Evolutionary conservation across 2,329 filamentous ascomycete species (phyloP), one percentile per base, ranked within the genome.

Genomic region (Penicillium sp.): DNA sequence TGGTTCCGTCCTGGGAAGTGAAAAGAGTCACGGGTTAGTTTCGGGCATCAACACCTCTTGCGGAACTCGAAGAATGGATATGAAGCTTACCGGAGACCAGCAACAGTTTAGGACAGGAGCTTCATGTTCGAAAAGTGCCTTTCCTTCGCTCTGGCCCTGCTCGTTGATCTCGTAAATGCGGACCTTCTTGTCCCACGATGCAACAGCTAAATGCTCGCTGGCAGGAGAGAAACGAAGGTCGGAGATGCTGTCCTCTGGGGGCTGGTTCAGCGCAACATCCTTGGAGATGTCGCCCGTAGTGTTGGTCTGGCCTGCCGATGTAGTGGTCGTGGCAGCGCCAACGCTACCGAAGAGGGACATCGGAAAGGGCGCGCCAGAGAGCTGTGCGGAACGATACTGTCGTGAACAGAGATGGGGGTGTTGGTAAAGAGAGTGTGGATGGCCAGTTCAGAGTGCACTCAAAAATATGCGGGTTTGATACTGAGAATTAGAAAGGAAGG

Each of bases 101-200:
- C 92, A 89, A 64, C 89, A 89, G 73, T 87, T 90, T 61, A 99
- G 80, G 3, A 96, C 93, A 3, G 93, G 92, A 46, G 85, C 91
- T 65, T 92, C 89, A 77, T 96, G 91, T 67, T 96, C 90, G 72
- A 95, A 96, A 59, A 89, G 81, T 63, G 92, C 92, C 71, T 93
- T 94, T 51, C 92, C 92, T 73, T 92, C 87, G 71, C 90, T 94
- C 73, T 90, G 85, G 44, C 92, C 92, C 66, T 87, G 87, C 57
- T 78, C 79, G 65, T 89, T 87, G 73, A 98, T 92, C 77, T 98
- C 92, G 79, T 98, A 99, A 73, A 99, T 94, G 72, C 93, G 89
- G 63, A 98, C 92, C 76, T 96, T 96, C 81, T 96, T 96, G 79
- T 99, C 95, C 95, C 95, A 99, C 69, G 92, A 96, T 50, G 92